A percentile compares a stretch with the other conserved stretches of the same genome.
These are phyloP conservation scores for Biscutella laevigata DNA, from an alignment of 441 rosid species.

Conservation along the genomic window DNA sequence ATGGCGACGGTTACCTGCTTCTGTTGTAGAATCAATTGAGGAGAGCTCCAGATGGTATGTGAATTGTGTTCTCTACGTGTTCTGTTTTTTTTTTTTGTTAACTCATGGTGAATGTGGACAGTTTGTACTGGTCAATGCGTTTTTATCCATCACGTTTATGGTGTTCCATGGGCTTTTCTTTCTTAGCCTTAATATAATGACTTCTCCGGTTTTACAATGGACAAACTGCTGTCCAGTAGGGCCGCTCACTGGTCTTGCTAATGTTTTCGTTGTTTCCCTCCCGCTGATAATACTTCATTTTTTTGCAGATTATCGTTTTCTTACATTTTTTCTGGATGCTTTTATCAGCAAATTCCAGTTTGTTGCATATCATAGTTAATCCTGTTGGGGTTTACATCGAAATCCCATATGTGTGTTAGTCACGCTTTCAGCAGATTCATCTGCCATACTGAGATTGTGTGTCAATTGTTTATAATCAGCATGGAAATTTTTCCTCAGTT, in stretches of 20 bases:
- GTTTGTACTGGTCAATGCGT: no score
- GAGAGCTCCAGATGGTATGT: constrained; percentile 79
- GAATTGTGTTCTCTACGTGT: no score
- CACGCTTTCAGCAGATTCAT: background rate
- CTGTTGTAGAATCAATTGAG: constrained; percentile 56
- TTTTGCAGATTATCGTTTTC: background rate
- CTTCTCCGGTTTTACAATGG: background rate
- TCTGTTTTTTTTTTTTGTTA: no score
- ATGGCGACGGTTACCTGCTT: constrained; percentile 88
- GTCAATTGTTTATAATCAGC: constrained; percentile 1
- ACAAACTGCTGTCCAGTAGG: background rate
- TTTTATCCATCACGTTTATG: no score
- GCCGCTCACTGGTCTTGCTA: background rate
- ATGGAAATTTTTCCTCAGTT: background rate
- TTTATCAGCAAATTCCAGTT: background rate
- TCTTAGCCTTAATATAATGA: no score
- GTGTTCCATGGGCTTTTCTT: no score
- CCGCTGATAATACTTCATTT: background rate
- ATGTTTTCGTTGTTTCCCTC: background rate
- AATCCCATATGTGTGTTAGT: background rate
- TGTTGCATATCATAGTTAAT: constrained; percentile 6
- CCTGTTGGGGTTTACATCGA: background rate
- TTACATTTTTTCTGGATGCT: background rate
- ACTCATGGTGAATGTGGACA: no score
- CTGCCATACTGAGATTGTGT: background rate